phyloP scores from a whole-genome alignment of 306 rosid genomes.

The Medicago truncatula region MtrunA17r5.0-ANR NC_053047.1:2133501-2134000 shows the following conservation, averaged over 20 bases:
- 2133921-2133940: too few relatives aligned
- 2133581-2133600: neutral
- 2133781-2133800: neutral
- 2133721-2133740: slow-evolving; percentile 33
- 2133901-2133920: too few relatives aligned
- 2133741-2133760: slow-evolving; percentile 28
- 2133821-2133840: too few relatives aligned
- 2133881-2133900: too few relatives aligned
- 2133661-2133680: slow-evolving; percentile 38
- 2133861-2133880: too few relatives aligned
- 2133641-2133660: slow-evolving; percentile 12
- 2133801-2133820: neutral
- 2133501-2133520: too few relatives aligned
- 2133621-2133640: slow-evolving; percentile 40
- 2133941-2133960: too few relatives aligned
- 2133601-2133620: slow-evolving; percentile 33
- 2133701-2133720: neutral
- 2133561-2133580: slow-evolving; percentile 27
- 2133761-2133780: neutral
- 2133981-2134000: too few relatives aligned
- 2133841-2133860: too few relatives aligned
- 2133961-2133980: too few relatives aligned
- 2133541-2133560: slow-evolving; percentile 7
- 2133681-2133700: slow-evolving; percentile 19
- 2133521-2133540: neutral